A percentile compares a stretch with the other conserved stretches of the same genome.
Conservation (phyloP, 805 yeast species). For the Ogataea nonfermentans region DNA sequence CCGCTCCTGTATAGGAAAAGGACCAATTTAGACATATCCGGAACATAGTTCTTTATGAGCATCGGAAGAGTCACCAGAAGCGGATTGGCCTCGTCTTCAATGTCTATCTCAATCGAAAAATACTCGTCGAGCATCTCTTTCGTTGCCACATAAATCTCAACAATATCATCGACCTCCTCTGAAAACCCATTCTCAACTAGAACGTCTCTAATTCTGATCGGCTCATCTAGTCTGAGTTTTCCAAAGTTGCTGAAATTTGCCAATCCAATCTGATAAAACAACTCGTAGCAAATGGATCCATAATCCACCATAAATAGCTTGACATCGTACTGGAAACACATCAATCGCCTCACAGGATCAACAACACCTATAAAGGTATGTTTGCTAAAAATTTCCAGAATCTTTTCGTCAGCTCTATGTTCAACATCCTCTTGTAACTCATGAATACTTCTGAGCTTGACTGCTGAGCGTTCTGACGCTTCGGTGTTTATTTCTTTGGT, state of each 20-base stretch:
- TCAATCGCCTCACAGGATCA: constrained; percentile 65
- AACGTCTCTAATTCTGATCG: constrained; percentile 36
- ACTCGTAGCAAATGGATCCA: constrained; percentile 60
- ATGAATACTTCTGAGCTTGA: constrained; percentile 58
- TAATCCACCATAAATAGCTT: constrained; percentile 78
- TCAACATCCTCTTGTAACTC: constrained; percentile 53
- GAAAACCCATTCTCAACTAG: constrained; percentile 37
- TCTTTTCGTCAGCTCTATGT: constrained; percentile 41
- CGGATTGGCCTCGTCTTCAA: constrained; percentile 34
- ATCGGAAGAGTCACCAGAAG: constrained; percentile 60
- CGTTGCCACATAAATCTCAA: constrained; percentile 41
- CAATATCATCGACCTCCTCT: constrained; percentile 15
- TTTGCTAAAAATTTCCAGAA: constrained; percentile 68
- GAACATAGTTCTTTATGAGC: constrained; percentile 60
- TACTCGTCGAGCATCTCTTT: constrained; percentile 80
- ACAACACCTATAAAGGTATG: constrained; percentile 80
- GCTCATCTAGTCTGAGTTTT: constrained; percentile 37
- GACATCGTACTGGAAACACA: constrained; percentile 83
- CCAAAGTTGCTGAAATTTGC: constrained; percentile 85
- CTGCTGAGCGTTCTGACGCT: constrained; percentile 33
- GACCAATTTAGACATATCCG: constrained; percentile 63
- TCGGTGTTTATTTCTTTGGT: background rate
- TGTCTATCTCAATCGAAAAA: constrained; percentile 51
- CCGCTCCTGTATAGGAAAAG: constrained; percentile 64
- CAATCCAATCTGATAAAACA: constrained; percentile 80